These are phyloP conservation scores for Debaryomyces psychrophilus DNA, from an alignment of 1,139 yeast genomes.

Conservation along the genomic window DNA sequence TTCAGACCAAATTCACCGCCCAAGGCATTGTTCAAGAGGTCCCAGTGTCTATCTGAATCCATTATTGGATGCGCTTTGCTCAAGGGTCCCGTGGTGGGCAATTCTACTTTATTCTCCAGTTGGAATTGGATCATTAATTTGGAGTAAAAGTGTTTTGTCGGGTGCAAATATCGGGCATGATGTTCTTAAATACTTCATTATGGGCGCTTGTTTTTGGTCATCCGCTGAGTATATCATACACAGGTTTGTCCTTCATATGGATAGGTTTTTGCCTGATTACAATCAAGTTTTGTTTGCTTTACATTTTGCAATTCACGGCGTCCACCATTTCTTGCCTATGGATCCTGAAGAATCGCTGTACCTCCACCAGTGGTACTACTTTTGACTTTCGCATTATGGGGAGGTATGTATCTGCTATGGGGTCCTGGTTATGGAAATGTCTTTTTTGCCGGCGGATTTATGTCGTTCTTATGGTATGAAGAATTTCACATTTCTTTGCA, in stretches of 20 bases:
- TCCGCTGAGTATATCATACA: neutral
- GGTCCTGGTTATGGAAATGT: neutral
- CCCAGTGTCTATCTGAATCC: neutral
- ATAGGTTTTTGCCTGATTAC: constrained; percentile 1
- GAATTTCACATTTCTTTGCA: constrained; percentile 2
- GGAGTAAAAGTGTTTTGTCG: neutral
- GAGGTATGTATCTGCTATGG: neutral
- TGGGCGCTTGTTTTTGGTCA: neutral
- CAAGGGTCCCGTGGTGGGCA: constrained; percentile 6
- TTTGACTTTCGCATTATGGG: neutral
- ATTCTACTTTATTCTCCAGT: neutral
- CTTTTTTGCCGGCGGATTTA: neutral
- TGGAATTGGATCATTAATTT: neutral
- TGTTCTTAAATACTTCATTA: neutral
- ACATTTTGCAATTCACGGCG: neutral
- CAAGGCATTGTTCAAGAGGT: constrained; percentile 3
- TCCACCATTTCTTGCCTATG: constrained; percentile 1
- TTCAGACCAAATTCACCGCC: constrained; percentile 4
- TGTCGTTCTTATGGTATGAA: neutral
- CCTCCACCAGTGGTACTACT: neutral
- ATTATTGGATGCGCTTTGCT: neutral
- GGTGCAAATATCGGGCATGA: neutral
- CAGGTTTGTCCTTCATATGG: constrained; percentile 1
- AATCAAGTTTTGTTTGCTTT: neutral
- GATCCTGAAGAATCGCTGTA: neutral